These are phyloP conservation scores for Fagopyrum homotropicum DNA, from an alignment of 148 eudicot genomes.

Conservation along the genomic window DNA sequence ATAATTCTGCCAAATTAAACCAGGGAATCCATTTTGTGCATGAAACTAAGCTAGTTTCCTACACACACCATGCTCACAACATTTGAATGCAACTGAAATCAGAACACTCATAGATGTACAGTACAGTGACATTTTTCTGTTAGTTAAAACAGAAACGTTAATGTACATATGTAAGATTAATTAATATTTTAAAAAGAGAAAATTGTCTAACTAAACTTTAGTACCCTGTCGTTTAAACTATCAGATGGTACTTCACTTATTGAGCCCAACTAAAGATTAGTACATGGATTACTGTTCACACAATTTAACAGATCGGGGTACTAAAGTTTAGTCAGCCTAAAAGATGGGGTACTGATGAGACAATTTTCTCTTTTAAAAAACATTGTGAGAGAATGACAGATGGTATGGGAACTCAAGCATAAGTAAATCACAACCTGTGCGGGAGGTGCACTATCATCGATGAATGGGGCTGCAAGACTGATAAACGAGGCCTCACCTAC, in stretches of 20 bases:
- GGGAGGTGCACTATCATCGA: constrained; percentile 86
- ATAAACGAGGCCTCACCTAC: constrained; percentile 97
- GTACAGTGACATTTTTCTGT: not conserved
- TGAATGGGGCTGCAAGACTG: constrained; percentile 94
- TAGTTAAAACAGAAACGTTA: not conserved
- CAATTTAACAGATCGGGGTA: no score
- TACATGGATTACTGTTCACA: no score
- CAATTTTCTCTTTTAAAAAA: no score
- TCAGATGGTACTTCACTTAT: no score
- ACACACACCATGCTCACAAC: not conserved
- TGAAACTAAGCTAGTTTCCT: not conserved
- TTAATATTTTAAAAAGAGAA: not conserved
- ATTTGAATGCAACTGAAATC: not conserved
- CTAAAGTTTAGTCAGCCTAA: no score
- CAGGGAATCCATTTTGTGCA: not conserved
- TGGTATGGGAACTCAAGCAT: not conserved
- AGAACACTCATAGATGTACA: not conserved
- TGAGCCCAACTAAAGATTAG: no score
- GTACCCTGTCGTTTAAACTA: no score
- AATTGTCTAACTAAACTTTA: no score
- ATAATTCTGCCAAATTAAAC: not conserved
- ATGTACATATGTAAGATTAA: not conserved
- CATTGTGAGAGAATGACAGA: no score
- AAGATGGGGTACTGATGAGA: no score
- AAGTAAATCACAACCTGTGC: constrained; percentile 39